phyloP scores from a whole-genome alignment of 768 basidiomycete species.

The Serendipita sp. region DNA sequence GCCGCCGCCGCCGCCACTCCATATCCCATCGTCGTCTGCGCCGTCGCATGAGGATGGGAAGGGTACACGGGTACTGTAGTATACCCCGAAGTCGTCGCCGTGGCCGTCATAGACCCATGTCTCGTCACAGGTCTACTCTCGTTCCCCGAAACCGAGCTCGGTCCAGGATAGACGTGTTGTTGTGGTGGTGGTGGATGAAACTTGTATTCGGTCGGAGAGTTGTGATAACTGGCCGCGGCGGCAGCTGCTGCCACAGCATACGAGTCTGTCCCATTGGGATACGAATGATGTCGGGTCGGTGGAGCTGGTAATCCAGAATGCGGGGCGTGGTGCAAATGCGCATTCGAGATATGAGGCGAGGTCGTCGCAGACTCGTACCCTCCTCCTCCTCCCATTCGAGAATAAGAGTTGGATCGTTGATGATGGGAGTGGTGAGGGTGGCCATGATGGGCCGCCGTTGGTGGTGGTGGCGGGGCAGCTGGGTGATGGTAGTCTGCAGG shows the following conservation, averaged over 20 bases:
- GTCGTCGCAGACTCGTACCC: neutral
- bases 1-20: no score
- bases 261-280: neutral
- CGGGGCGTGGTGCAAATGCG: neutral
- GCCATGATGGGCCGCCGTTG: neutral
- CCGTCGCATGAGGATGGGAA: no score
- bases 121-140: no score
- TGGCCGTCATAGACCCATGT: no score
- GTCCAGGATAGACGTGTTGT: no score
- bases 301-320: neutral
- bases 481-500: slow-evolving; percentile 1
- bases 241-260: neutral
- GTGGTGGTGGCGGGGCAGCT: neutral
- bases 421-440: neutral
- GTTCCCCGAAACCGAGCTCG: no score
- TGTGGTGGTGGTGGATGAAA: no score
- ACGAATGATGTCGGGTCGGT: neutral
- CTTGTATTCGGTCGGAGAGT: neutral
- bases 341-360: neutral
- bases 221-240: neutral
- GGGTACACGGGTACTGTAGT: no score
- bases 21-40: no score
- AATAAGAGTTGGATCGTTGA: neutral
- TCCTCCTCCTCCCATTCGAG: neutral
- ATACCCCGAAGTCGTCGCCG: no score